A percentile compares a stretch with the other conserved stretches of the same genome.
Evolutionary conservation across 192 early-diverging fungal species (phyloP).

Genomic region (Rhizoclosmatium sp.): DNA sequence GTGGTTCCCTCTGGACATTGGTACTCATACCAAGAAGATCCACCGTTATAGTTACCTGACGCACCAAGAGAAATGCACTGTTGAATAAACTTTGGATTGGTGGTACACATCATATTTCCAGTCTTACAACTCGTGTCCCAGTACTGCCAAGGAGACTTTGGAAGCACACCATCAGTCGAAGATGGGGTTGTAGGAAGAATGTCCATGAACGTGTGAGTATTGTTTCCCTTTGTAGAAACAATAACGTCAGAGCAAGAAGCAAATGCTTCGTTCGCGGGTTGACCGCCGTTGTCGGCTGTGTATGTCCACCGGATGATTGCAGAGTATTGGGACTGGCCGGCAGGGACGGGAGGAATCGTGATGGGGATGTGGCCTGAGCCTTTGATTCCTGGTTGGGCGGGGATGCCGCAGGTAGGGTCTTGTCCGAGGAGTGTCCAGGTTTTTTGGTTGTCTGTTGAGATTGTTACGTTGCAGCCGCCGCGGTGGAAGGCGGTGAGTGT

Average conservation of each 20-base stretch:
- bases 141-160: constrained; percentile 12
- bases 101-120: not conserved
- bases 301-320: too few relatives aligned
- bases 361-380: constrained; percentile 7
- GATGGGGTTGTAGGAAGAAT: not conserved
- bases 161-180: not conserved
- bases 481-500: constrained; percentile 20
- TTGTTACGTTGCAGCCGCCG: constrained; percentile 9
- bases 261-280: not conserved
- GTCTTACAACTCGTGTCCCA: not conserved
- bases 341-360: constrained; percentile 7
- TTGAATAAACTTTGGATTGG: not conserved
- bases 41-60: constrained; percentile 5
- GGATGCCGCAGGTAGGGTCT: constrained; percentile 2
- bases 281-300: too few relatives aligned
- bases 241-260: not conserved
- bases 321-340: not conserved
- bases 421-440: not conserved
- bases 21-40: constrained; percentile 1
- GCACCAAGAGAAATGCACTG: constrained; percentile 3
- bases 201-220: not conserved
- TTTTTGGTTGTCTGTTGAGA: not conserved
- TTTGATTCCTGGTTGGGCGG: not conserved
- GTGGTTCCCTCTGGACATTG: not conserved
- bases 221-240: not conserved